Evolutionary conservation across 2,329 filamentous ascomycete genomes (phyloP).

Genomic region (Colletotrichum liaoningense): DNA sequence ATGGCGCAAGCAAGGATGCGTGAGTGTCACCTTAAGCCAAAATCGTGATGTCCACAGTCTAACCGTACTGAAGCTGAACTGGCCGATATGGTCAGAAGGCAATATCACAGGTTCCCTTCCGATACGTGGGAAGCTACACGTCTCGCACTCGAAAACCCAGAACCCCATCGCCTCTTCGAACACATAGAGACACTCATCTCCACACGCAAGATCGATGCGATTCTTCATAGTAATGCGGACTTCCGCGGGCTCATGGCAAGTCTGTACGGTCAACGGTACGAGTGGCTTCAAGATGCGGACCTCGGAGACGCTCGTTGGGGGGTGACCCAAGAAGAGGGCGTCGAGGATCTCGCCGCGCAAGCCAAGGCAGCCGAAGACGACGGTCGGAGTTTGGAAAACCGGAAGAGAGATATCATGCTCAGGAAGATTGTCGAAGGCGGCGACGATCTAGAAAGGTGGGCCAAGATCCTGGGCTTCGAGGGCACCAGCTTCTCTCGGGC

Average conservation of each 20-base stretch:
- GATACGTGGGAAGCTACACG: conserved; percentile 17
- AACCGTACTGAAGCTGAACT: conserved; percentile 23
- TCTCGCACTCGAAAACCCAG: background rate
- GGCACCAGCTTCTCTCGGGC: background rate
- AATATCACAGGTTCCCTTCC: conserved; percentile 24
- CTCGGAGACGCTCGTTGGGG: conserved; percentile 24
- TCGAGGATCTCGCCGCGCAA: background rate
- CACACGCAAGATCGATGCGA: conserved; percentile 16
- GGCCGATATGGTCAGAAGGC: conserved; percentile 6
- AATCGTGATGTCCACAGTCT: background rate
- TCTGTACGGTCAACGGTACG: conserved; percentile 27
- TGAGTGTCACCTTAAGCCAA: background rate
- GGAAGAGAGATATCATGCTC: conserved; percentile 13
- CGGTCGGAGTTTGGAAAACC: background rate
- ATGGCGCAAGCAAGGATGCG: conserved; percentile 34
- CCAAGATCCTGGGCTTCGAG: conserved; percentile 16
- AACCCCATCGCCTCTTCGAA: conserved; percentile 26
- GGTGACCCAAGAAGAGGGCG: conserved; percentile 5
- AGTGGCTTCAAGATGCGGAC: conserved; percentile 29
- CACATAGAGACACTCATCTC: conserved; percentile 30
- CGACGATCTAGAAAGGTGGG: conserved; percentile 6
- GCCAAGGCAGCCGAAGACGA: conserved; percentile 1
- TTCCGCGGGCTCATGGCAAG: conserved; percentile 20
- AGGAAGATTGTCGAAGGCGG: conserved; percentile 11
- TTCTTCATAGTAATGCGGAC: background rate